Conservation (phyloP, 495 filamentous ascomycete genomes). For the Durotheca rogersii region DNA sequence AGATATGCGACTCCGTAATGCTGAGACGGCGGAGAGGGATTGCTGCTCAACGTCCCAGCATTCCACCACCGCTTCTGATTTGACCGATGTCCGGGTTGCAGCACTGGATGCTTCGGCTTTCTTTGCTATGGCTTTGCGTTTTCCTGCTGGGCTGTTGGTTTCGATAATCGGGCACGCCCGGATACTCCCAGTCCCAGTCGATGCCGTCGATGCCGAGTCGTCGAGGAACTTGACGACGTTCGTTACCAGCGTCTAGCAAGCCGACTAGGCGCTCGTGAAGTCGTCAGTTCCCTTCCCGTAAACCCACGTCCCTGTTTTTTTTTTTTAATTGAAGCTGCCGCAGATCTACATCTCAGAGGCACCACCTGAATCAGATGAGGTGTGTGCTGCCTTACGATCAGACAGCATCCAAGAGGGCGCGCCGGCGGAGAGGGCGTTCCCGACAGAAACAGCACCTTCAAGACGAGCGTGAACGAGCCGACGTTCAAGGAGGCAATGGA, state of each 20-base stretch:
- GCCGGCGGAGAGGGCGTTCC: not conserved
- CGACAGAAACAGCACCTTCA: not conserved
- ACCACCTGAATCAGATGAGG: not conserved
- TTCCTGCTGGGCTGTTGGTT: slow-evolving; percentile 37
- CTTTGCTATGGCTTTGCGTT: slow-evolving; percentile 41
- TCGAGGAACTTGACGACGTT: too few relatives aligned
- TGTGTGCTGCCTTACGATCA: not conserved
- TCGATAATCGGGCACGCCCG: slow-evolving; percentile 19
- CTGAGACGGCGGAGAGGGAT: slow-evolving; percentile 37
- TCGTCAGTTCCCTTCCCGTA: too few relatives aligned
- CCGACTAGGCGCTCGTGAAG: too few relatives aligned
- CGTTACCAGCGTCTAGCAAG: too few relatives aligned
- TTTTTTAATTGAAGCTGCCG: not conserved
- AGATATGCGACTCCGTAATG: too few relatives aligned
- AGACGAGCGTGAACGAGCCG: not conserved
- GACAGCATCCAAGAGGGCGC: not conserved
- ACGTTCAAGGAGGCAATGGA: not conserved
- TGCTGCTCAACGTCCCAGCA: slow-evolving; percentile 43
- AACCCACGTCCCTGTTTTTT: too few relatives aligned
- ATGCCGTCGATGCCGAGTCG: too few relatives aligned
- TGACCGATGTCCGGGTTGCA: slow-evolving; percentile 22
- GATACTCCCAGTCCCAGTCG: too few relatives aligned
- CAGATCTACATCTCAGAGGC: not conserved
- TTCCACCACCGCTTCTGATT: slow-evolving; percentile 40
- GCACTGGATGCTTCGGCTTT: slow-evolving; percentile 33